A percentile compares a stretch with the other conserved stretches of the same genome.
phyloP scores from a whole-genome alignment of 305 asterid genomes.

The Solanum hybrid region DNA sequence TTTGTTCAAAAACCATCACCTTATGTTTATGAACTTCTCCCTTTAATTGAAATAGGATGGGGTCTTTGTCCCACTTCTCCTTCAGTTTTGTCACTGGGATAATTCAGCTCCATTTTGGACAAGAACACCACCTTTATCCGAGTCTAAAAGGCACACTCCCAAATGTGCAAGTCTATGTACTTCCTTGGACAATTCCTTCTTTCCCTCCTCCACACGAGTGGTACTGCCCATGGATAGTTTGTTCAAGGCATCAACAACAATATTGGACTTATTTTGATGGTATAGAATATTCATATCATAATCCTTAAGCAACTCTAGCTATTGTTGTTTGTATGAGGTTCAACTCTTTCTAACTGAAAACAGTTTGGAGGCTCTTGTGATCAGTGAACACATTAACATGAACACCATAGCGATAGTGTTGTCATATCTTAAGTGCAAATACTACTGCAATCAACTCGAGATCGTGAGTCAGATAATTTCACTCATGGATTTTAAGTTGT shows the following conservation, averaged over 20 bases:
- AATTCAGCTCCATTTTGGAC: not conserved
- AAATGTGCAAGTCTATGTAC: not conserved
- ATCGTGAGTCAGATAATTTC: no score
- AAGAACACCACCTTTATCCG: not conserved
- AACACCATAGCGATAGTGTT: not conserved
- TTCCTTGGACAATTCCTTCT: not conserved
- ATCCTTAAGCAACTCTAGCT: not conserved
- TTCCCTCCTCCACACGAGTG: not conserved
- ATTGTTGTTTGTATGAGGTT: not conserved
- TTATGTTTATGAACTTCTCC: not conserved
- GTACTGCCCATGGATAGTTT: not conserved
- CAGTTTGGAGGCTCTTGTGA: not conserved
- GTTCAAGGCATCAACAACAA: not conserved
- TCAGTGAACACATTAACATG: not conserved
- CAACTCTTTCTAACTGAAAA: not conserved
- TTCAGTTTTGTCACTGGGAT: not conserved
- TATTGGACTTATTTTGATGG: not conserved
- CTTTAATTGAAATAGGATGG: not conserved
- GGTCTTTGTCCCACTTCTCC: not conserved
- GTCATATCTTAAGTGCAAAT: not conserved
- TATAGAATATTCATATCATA: not conserved
- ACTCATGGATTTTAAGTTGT: not conserved
- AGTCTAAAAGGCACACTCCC: not conserved
- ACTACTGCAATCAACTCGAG: not conserved
- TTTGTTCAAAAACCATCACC: not conserved